Percentiles rank a stretch among this genome's conserved stretches.
Evolutionary conservation across 192 early-diverging fungal species (phyloP).

Genomic region (Umbelopsis isabellina): DNA sequence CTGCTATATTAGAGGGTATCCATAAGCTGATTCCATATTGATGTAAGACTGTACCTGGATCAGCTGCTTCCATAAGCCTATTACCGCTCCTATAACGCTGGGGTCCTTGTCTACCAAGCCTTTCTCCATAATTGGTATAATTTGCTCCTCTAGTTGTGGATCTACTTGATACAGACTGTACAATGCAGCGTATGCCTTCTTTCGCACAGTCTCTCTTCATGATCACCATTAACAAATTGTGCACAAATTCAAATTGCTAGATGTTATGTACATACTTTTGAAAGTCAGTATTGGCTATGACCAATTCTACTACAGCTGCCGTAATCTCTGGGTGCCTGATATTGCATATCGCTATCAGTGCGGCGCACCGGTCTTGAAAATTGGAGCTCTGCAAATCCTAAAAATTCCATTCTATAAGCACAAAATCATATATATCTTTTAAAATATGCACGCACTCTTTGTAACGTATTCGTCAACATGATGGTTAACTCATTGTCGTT

Average conservation of each 20-base stretch:
- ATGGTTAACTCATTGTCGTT: constrained; percentile 55
- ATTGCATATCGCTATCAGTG: constrained; percentile 52
- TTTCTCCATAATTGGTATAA: constrained; percentile 42
- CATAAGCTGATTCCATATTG: neutral
- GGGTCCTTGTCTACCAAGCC: constrained; percentile 50
- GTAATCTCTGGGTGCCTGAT: constrained; percentile 49
- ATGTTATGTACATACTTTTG: constrained; percentile 43
- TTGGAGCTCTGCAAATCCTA: constrained; percentile 60
- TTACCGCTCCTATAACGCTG: constrained; percentile 49
- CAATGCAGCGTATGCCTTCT: constrained; percentile 50
- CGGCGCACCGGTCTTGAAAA: constrained; percentile 50
- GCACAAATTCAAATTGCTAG: neutral
- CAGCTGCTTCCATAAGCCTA: constrained; percentile 40
- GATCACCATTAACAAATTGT: neutral
- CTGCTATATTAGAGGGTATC: neutral
- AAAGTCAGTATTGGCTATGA: constrained; percentile 41
- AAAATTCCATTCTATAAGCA: neutral
- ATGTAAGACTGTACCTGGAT: neutral
- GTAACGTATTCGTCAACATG: constrained; percentile 60
- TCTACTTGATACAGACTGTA: constrained; percentile 43
- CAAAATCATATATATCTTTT: neutral
- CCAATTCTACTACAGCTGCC: constrained; percentile 42
- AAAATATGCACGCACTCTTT: constrained; percentile 42
- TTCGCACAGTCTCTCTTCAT: constrained; percentile 50
- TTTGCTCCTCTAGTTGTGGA: constrained; percentile 35